phyloP scores from a whole-genome alignment of 495 filamentous ascomycete species.

The Neurospora terricola region DNA sequence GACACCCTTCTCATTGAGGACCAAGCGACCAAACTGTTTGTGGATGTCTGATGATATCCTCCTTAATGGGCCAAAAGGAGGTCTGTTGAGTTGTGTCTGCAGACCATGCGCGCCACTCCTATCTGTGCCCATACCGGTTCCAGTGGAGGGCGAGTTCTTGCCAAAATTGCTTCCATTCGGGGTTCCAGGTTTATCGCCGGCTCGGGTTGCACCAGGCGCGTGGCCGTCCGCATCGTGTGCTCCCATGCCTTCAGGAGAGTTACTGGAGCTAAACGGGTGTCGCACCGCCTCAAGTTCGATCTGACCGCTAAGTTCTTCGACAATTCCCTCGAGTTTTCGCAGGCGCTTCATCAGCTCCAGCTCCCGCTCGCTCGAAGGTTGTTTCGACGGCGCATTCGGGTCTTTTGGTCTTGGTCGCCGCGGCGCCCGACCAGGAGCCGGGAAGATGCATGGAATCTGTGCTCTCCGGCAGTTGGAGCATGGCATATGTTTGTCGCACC shows the following conservation, averaged over 20 bases:
- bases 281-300: slow-evolving; percentile 38
- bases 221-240: slow-evolving; percentile 9
- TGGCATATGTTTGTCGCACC: slow-evolving; percentile 75
- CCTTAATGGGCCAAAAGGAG: slow-evolving; percentile 7
- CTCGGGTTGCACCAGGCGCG: background rate
- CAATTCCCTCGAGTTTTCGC: slow-evolving; percentile 71
- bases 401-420: slow-evolving; percentile 53
- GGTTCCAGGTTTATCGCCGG: slow-evolving; percentile 11
- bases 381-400: slow-evolving; percentile 41
- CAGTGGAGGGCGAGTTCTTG: slow-evolving; percentile 4
- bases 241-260: slow-evolving; percentile 26
- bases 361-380: slow-evolving; percentile 47
- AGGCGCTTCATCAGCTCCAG: slow-evolving; percentile 69
- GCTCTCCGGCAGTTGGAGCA: slow-evolving; percentile 78
- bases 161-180: slow-evolving; percentile 5
- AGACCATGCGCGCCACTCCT: slow-evolving; percentile 6
- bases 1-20: slow-evolving; percentile 68
- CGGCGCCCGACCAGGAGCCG: slow-evolving; percentile 71
- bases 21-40: slow-evolving; percentile 68
- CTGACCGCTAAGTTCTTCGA: slow-evolving; percentile 49
- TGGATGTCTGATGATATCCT: slow-evolving; percentile 37
- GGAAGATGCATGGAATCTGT: slow-evolving; percentile 74
- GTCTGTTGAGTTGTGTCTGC: background rate
- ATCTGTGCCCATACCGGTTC: background rate
- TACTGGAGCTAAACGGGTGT: slow-evolving; percentile 24